Base-by-base conservation (phyloP, 2,329 filamentous ascomycete species). In the Colletotrichum acutatum region DNA sequence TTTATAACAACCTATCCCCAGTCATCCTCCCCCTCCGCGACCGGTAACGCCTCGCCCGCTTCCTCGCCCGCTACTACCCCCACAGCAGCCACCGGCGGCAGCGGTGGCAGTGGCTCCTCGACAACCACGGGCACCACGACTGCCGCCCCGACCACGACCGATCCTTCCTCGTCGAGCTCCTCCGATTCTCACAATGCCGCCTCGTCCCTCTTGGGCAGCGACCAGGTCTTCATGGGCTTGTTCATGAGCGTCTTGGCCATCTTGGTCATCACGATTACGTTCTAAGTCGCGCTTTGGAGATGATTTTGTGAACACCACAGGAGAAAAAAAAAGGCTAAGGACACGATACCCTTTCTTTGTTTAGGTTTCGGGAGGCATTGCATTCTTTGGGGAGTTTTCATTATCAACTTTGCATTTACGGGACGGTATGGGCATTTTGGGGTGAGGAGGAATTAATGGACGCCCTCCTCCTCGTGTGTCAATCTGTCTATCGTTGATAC, bases 141-240 rank as follows among this genome's bases (percentile, higher is more conserved):
- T 3, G 37, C 28, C 28, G 28, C 19, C 24, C 30, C 57, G 22
- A 34, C 57, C 9, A 34, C 37, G 56, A 16, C 22, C 60, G 26
- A 9, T 5, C 24, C 60, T 9, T 49, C 65, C 14, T 19, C 65
- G 22, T 68, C 69, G 24, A 63, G 22, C 11, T 42, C 65, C 14
- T 42, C 65, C 46, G 34, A 53, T n/a, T 30, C 69, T 2, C 69
- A 63, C 60, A 69, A 66, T 11, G 60, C 53, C 12, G 70, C 66
- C 24, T 49, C 30, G 12, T 56, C 34, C 24, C 30, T 32, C 8
- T 22, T 49, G 42, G 16, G 42, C n/a, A 34, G 32, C 19, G 42
- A 69, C 19, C 26, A 60, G 6, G 61, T 59, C 34, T n/a, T 58
- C n/a, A 5, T 65, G 42, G 28, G 42, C 34, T 54, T 72, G 16